Evolutionary conservation across 1,284 basidiomycete species (phyloP).

Genomic region (Naganishia sp.): DNA sequence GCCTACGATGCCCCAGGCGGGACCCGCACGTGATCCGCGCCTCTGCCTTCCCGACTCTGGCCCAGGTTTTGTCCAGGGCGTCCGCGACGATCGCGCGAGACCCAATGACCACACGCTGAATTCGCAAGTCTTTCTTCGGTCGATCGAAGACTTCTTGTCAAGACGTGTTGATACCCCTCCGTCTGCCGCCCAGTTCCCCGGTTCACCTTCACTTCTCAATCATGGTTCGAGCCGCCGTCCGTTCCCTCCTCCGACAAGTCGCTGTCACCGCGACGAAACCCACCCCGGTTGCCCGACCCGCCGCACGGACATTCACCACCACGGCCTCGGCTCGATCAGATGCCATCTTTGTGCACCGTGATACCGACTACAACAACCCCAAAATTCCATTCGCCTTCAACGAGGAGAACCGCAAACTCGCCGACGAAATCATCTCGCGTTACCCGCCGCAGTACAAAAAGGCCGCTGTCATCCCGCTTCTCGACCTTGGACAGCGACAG

Average conservation of each 20-base stretch:
- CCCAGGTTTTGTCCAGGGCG: not conserved
- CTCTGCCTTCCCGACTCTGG: constrained; percentile 3
- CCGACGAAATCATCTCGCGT: constrained; percentile 83
- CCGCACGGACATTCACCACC: constrained; percentile 58
- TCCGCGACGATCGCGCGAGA: not conserved
- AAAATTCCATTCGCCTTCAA: constrained; percentile 90
- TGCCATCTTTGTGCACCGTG: constrained; percentile 66
- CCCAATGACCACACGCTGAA: constrained; percentile 20
- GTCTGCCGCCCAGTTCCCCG: not conserved
- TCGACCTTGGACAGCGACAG: constrained; percentile 95
- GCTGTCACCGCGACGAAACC: constrained; percentile 37
- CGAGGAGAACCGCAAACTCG: constrained; percentile 76
- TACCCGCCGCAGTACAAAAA: constrained; percentile 99
- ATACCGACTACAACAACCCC: constrained; percentile 89
- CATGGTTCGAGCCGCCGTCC: constrained; percentile 44
- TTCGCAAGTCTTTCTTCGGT: not conserved
- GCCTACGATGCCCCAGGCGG: not conserved
- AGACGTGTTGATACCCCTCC: not conserved
- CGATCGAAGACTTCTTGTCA: constrained; percentile 1
- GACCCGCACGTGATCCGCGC: not conserved
- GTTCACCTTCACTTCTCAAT: constrained; percentile 25
- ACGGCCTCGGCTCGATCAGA: constrained; percentile 60
- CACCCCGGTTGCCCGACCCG: constrained; percentile 29
- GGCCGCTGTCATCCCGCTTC: constrained; percentile 92
- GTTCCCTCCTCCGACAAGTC: constrained; percentile 39